Percentiles rank a stretch among this genome's conserved stretches.
Evolutionary conservation across 129 eudicot species (phyloP).

Genomic region (Logfia minima): DNA sequence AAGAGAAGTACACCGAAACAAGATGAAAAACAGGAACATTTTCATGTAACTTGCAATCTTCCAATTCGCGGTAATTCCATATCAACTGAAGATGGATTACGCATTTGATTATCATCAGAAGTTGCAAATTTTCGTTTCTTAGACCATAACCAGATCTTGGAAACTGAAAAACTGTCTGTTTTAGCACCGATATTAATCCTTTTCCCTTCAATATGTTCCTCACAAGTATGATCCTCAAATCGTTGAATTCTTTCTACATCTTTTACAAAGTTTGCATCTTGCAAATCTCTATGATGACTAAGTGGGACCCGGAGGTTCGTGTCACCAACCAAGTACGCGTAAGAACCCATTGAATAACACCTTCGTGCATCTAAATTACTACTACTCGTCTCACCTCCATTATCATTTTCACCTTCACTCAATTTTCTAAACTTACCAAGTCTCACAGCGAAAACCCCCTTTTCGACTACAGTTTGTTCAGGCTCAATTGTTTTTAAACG

Average conservation of each 20-base stretch:
- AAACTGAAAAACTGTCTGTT: constrained; percentile 89
- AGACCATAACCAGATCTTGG: constrained; percentile 98
- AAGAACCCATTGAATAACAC: constrained; percentile 94
- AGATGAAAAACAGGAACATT: constrained; percentile 24
- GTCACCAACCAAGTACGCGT: constrained; percentile 75
- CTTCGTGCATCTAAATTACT: constrained; percentile 86
- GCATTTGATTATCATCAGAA: constrained; percentile 47
- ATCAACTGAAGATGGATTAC: constrained; percentile 44
- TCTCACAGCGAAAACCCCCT: constrained; percentile 67
- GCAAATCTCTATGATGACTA: constrained; percentile 35
- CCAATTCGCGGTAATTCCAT: constrained; percentile 57
- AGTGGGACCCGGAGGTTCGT: constrained; percentile 60
- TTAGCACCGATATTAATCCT: constrained; percentile 70
- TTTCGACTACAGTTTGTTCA: constrained; percentile 46
- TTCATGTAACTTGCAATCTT: constrained; percentile 55
- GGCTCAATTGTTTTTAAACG: constrained; percentile 51
- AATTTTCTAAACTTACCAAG: constrained; percentile 79
- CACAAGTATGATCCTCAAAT: constrained; percentile 18
- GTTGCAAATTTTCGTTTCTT: constrained; percentile 74
- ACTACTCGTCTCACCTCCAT: constrained; percentile 70
- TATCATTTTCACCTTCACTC: constrained; percentile 47
- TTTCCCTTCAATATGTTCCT: constrained; percentile 62
- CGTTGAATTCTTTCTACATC: constrained; percentile 19
- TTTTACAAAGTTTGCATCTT: constrained; percentile 36
- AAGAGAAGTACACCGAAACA: constrained; percentile 33